A percentile compares a stretch with the other conserved stretches of the same genome.
These are phyloP conservation scores for Arabidopsis hybrid DNA, from an alignment of 441 rosid species.

Conservation along the genomic window DNA sequence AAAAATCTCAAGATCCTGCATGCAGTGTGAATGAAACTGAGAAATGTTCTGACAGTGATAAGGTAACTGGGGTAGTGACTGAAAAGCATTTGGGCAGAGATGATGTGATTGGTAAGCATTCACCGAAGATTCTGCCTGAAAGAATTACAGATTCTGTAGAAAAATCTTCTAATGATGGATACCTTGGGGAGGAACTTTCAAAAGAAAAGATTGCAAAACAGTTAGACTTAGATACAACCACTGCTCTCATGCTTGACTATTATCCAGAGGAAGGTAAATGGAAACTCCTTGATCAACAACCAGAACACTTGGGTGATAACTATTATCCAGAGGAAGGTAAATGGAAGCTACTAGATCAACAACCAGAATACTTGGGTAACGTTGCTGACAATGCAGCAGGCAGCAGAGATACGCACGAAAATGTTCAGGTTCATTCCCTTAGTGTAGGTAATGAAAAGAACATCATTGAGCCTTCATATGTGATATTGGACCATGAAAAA, in stretches of 20 bases:
- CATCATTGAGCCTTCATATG: constrained; percentile 76
- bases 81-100: constrained; percentile 48
- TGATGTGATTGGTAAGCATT: constrained; percentile 48
- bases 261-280: constrained; percentile 94
- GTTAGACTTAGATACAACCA: constrained; percentile 74
- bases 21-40: constrained; percentile 27
- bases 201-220: constrained; percentile 60
- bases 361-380: constrained; percentile 55
- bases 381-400: constrained; percentile 44
- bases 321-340: constrained; percentile 93
- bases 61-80: constrained; percentile 20
- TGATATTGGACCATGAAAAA: constrained; percentile 64
- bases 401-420: constrained; percentile 40
- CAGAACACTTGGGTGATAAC: constrained; percentile 56
- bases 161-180: constrained; percentile 51
- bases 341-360: constrained; percentile 90
- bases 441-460: constrained; percentile 48
- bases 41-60: constrained; percentile 17
- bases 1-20: constrained; percentile 21
- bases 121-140: constrained; percentile 52
- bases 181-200: constrained; percentile 53
- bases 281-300: constrained; percentile 86
- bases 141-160: constrained; percentile 45
- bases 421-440: constrained; percentile 43
- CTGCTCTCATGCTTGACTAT: constrained; percentile 85